Conservation (phyloP, 106 monocot species). For the Dendrobium officinale region DNA sequence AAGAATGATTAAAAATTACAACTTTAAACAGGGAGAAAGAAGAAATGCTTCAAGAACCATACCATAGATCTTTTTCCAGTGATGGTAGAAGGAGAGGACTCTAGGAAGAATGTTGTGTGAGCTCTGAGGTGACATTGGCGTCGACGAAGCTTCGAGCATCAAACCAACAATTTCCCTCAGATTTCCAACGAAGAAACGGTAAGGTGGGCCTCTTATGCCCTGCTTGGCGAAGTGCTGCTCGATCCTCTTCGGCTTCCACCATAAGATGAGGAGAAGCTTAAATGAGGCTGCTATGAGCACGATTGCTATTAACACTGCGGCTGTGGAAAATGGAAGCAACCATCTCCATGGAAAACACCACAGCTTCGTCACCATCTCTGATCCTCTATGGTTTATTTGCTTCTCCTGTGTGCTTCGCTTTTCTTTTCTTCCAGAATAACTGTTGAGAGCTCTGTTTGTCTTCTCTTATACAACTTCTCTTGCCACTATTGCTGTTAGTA, state of each 20-base stretch:
- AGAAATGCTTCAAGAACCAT: not conserved
- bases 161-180: constrained; percentile 64
- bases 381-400: not conserved
- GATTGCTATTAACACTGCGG: not conserved
- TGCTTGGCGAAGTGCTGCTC: constrained; percentile 65
- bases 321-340: constrained; percentile 6
- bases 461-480: not conserved
- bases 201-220: constrained; percentile 67
- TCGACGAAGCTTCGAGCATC: constrained; percentile 59
- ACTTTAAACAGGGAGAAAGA: too few relatives aligned
- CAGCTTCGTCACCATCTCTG: constrained; percentile 1
- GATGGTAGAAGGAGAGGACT: constrained; percentile 83
- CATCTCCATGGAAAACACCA: constrained; percentile 2
- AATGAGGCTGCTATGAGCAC: not conserved
- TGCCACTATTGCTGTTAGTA: not conserved
- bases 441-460: not conserved
- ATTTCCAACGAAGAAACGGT: constrained; percentile 71
- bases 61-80: constrained; percentile 95
- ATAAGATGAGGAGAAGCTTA: constrained; percentile 32
- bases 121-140: constrained; percentile 31
- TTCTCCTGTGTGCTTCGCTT: not conserved
- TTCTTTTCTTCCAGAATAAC: not conserved
- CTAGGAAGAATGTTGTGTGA: constrained; percentile 80
- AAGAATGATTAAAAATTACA: not conserved
- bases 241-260: constrained; percentile 68